A percentile compares a stretch with the other conserved stretches of the same genome.
These are phyloP conservation scores for Beauveria sp. DNA, from an alignment of 2,329 filamentous ascomycete species.

Conservation along the genomic window DNA sequence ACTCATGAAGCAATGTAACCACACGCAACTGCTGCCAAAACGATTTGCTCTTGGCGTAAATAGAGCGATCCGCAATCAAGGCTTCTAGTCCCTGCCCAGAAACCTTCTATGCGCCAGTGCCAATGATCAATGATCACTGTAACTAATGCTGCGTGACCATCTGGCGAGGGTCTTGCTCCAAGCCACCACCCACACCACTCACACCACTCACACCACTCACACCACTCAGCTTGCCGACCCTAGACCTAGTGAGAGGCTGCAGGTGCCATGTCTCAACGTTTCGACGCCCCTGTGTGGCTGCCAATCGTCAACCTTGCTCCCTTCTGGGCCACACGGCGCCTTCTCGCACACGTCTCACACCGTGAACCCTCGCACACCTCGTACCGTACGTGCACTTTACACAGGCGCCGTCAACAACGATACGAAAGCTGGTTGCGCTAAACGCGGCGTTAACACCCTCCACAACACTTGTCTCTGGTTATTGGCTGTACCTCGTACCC, in stretches of 20 bases:
- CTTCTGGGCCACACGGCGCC: neutral
- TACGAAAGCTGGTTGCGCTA: neutral
- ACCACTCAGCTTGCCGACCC: no score
- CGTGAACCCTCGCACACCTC: neutral
- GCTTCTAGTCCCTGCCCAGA: neutral
- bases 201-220: no score
- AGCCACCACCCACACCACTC: neutral
- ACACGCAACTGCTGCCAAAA: neutral
- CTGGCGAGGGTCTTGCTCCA: neutral
- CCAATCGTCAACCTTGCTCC: neutral
- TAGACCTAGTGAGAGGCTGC: neutral
- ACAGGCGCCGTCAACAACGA: neutral
- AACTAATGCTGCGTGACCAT: neutral
- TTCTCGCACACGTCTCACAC: neutral
- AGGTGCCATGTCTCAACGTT: conserved; percentile 2
- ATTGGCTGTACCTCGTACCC: neutral
- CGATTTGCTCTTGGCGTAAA: neutral
- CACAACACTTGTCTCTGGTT: neutral
- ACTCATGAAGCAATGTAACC: conserved; percentile 5
- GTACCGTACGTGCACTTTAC: neutral
- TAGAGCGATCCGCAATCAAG: neutral
- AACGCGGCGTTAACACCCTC: conserved; percentile 1
- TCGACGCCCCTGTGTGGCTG: neutral
- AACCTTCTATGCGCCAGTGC: neutral
- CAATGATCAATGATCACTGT: neutral